Evolutionary conservation across 192 early-diverging fungal genomes (phyloP).

Genomic region (Backusella tuberculispora): DNA sequence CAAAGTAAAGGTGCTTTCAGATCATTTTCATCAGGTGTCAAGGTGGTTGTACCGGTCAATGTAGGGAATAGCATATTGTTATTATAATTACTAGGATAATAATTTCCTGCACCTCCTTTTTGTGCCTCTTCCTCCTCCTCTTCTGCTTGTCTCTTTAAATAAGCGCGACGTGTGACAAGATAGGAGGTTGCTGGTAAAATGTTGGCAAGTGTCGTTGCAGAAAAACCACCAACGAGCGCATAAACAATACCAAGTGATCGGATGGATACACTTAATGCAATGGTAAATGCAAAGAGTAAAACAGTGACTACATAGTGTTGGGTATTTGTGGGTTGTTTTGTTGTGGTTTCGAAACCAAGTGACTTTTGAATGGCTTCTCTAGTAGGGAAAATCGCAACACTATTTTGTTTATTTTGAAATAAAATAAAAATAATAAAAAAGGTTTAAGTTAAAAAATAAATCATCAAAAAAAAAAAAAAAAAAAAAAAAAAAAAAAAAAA

Average conservation of each 20-base stretch:
- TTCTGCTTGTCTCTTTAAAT: neutral
- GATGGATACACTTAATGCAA: conserved; percentile 42
- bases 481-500: too few relatives aligned
- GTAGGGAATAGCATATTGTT: conserved; percentile 20
- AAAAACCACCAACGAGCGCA: conserved; percentile 53
- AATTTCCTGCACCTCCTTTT: neutral
- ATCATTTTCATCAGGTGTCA: conserved; percentile 11
- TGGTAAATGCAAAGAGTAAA: conserved; percentile 37
- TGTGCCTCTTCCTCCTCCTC: neutral
- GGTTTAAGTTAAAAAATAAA: neutral
- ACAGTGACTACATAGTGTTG: conserved; percentile 51
- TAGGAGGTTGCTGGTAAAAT: conserved; percentile 51
- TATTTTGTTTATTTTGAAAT: neutral
- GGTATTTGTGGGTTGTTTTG: conserved; percentile 33
- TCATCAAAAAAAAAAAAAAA: neutral
- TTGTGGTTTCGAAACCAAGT: conserved; percentile 45
- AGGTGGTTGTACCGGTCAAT: neutral
- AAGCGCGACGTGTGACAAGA: conserved; percentile 41
- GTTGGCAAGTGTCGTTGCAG: conserved; percentile 51
- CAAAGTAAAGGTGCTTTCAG: conserved; percentile 7
- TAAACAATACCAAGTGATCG: conserved; percentile 49
- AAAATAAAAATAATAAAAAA: neutral
- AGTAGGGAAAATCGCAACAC: conserved; percentile 50
- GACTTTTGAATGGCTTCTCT: conserved; percentile 51
- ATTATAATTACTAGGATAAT: neutral